Evolutionary conservation across 768 basidiomycete genomes (phyloP).

Genomic region (Lyophyllum shimeji): DNA sequence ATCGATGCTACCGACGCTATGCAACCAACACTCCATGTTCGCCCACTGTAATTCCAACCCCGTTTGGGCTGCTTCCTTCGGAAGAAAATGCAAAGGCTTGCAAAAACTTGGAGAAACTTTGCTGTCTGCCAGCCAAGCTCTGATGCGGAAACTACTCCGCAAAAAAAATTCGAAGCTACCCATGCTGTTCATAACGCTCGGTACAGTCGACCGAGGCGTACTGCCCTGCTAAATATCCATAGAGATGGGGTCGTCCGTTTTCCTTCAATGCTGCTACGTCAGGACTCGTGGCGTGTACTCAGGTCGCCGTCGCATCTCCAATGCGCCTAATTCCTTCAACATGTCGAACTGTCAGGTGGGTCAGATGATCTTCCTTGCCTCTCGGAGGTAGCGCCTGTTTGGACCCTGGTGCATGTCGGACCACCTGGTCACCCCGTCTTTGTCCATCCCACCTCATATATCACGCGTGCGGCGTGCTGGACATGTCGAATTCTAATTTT

Average conservation of each 20-base stretch:
- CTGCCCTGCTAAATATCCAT: too few species aligned
- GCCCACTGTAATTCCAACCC: background rate
- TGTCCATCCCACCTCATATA: background rate
- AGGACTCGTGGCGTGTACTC: too few species aligned
- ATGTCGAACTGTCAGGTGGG: background rate
- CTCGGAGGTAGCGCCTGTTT: background rate
- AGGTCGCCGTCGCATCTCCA: too few species aligned
- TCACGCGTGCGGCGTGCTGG: conserved; percentile 1
- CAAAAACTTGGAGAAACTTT: too few species aligned
- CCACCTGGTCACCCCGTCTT: background rate
- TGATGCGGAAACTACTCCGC: too few species aligned
- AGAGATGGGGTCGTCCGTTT: too few species aligned
- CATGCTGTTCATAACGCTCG: background rate
- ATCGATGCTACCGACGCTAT: background rate
- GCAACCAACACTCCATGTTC: background rate
- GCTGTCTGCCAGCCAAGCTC: too few species aligned
- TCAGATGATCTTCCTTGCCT: background rate
- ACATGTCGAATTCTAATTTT: background rate
- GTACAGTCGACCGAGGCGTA: too few species aligned
- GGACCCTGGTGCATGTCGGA: background rate
- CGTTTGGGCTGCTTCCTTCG: background rate
- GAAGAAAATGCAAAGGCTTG: too few species aligned
- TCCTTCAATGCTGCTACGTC: too few species aligned
- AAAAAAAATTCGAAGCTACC: too few species aligned
- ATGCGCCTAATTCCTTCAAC: background rate